Base-by-base conservation (phyloP, 1,284 basidiomycete species). In the Leucoagaricus sp. region DNA sequence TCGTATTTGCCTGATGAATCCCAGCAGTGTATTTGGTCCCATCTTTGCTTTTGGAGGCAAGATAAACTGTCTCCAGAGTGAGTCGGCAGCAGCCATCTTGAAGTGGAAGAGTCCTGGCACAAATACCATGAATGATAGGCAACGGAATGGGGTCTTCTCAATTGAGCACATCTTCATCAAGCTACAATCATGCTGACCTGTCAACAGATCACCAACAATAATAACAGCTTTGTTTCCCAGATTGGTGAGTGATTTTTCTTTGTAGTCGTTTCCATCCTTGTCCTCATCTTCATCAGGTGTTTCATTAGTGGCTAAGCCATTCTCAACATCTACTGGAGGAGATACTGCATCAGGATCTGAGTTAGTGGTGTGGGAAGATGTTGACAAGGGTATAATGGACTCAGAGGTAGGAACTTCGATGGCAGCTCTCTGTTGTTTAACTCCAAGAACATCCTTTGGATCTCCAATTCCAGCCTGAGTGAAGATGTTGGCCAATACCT, bases 61-160 rank as follows among this genome's bases (percentile, higher is more conserved):
- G n/a, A n/a, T n/a, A n/a, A n/a, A n/a, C n/a, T n/a, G n/a, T n/a
- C n/a, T n/a, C n/a, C n/a, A n/a, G n/a, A n/a, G n/a, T n/a, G n/a
- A n/a, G n/a, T n/a, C n/a, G n/a, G n/a, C n/a, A n/a, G n/a, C n/a
- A n/a, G n/a, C n/a, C n/a, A n/a, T n/a, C n/a, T n/a, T n/a, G n/a
- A n/a, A n/a, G n/a, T n/a, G n/a, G n/a, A n/a, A n/a, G n/a, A n/a
- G n/a, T n/a, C n/a, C n/a, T n/a, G n/a, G n/a, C n/a, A n/a, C n/a
- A n/a, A n/a, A n/a, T n/a, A n/a, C n/a, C 1, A 73, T 58, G 36
- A 55, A 64, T 49, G 72, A 70, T 3, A 71, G 57, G 0, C 65
- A 64, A 4, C 49, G 52, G 60, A 61, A 64, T 8, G 64, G 62
- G 2, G 61, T 65, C 1, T 33, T 10, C 45, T 75, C 72, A 2